A percentile compares a stretch with the other conserved stretches of the same genome.
phyloP scores from a whole-genome alignment of 1,139 yeast genomes.

The Blastobotrys illinoisensis region DNA sequence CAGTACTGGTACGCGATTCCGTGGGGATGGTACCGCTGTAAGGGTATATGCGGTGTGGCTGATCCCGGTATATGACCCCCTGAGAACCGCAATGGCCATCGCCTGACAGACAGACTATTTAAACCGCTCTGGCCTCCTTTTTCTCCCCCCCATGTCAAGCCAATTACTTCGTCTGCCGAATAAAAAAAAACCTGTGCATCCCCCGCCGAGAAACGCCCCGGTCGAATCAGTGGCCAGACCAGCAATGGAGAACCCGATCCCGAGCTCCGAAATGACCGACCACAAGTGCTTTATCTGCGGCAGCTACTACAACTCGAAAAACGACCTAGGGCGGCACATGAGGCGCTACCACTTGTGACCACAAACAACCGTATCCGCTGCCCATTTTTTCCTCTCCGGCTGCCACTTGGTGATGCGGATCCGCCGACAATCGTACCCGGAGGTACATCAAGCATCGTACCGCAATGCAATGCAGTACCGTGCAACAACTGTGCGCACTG shows the following conservation, averaged over 20 bases:
- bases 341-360: background rate
- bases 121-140: background rate
- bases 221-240: background rate
- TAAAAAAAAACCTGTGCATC: no score
- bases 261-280: background rate
- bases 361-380: no score
- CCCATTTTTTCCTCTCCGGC: background rate
- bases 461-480: background rate
- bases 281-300: background rate
- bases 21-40: background rate
- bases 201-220: no score
- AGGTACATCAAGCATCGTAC: no score
- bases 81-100: background rate
- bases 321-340: background rate
- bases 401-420: background rate
- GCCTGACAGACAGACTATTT: background rate
- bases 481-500: no score
- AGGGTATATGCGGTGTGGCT: background rate
- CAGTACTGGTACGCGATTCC: background rate
- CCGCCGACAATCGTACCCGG: background rate
- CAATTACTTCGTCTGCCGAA: no score
- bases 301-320: background rate
- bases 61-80: background rate
- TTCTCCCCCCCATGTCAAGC: background rate
- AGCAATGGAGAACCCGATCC: background rate